Conservation (phyloP, 2,329 filamentous ascomycete species). For the Nigrospora osmanthi region DNA sequence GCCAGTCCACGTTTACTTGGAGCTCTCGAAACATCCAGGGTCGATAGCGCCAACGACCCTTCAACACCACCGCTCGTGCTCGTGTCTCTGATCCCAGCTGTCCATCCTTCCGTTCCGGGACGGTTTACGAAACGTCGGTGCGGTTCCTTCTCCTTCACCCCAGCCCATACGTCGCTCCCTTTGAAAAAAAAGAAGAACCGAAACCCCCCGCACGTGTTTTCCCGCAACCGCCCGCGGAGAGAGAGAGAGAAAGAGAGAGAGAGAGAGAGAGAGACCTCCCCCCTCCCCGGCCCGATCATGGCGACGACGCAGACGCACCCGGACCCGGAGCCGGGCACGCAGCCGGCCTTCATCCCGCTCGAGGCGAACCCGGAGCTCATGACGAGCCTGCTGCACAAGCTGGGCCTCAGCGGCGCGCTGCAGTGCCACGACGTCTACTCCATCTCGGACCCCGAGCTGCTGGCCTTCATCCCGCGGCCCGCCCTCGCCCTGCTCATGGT, state of each 20-base stretch:
- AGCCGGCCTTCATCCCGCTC: conserved; percentile 48
- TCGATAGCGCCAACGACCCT: too few species aligned
- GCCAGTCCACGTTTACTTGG: too few species aligned
- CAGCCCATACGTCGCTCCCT: not conserved
- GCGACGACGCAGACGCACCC: conserved; percentile 20
- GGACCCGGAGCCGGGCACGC: conserved; percentile 25
- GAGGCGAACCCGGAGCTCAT: conserved; percentile 84
- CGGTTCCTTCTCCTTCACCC: too few species aligned
- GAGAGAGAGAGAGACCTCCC: too few species aligned
- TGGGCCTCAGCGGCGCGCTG: conserved; percentile 73
- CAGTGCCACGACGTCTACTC: conserved; percentile 88
- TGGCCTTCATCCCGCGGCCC: conserved; percentile 82
- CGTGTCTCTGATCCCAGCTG: too few species aligned
- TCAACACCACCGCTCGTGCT: too few species aligned
- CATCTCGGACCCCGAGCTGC: conserved; percentile 75
- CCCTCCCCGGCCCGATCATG: too few species aligned
- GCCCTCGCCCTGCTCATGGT: conserved; percentile 85
- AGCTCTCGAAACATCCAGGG: too few species aligned
- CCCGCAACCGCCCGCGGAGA: too few species aligned
- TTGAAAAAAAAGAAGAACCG: not conserved
- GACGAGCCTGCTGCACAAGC: conserved; percentile 70
- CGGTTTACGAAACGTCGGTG: too few species aligned
- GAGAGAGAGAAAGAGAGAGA: too few species aligned
- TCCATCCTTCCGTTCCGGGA: too few species aligned
- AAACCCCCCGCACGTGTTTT: not conserved